A percentile compares a stretch with the other conserved stretches of the same genome.
Evolutionary conservation across 495 filamentous ascomycete genomes (phyloP).

Genomic region (Haplographium delicatum): DNA sequence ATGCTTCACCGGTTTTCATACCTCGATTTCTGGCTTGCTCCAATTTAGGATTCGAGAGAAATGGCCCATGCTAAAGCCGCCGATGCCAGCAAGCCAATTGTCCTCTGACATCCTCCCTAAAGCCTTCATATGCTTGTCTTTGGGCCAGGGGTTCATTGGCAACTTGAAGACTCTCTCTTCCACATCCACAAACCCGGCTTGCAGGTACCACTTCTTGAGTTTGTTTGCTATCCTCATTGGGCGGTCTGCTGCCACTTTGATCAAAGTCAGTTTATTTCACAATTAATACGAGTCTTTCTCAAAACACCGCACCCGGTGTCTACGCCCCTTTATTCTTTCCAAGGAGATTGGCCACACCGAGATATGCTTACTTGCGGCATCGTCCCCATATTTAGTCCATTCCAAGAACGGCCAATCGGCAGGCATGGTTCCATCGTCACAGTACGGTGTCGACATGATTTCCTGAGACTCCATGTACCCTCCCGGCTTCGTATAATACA

Average conservation of each 20-base stretch:
- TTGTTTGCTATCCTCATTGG: slow-evolving; percentile 46
- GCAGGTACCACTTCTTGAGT: slow-evolving; percentile 49
- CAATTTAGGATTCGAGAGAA: slow-evolving; percentile 16
- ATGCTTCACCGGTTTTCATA: neutral
- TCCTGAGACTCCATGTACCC: slow-evolving; percentile 65
- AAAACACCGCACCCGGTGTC: no score
- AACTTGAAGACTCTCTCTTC: slow-evolving; percentile 49
- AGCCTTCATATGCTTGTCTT: slow-evolving; percentile 28
- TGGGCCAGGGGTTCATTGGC: slow-evolving; percentile 55
- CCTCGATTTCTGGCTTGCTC: slow-evolving; percentile 27
- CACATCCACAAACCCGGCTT: slow-evolving; percentile 61
- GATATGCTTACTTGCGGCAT: slow-evolving; percentile 39
- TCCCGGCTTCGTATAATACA: slow-evolving; percentile 53
- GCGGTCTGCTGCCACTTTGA: no score
- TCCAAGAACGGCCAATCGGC: slow-evolving; percentile 37
- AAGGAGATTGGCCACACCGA: no score
- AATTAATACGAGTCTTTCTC: no score
- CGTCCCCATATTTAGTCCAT: slow-evolving; percentile 47
- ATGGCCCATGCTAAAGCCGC: slow-evolving; percentile 13
- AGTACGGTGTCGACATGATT: slow-evolving; percentile 46
- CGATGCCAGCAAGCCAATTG: slow-evolving; percentile 32
- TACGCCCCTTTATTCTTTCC: no score
- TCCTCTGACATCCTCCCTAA: slow-evolving; percentile 39
- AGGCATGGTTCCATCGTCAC: slow-evolving; percentile 57
- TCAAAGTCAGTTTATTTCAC: no score